phyloP scores from a whole-genome alignment of 345 rosid species.

The Pistacia integerrima region DNA sequence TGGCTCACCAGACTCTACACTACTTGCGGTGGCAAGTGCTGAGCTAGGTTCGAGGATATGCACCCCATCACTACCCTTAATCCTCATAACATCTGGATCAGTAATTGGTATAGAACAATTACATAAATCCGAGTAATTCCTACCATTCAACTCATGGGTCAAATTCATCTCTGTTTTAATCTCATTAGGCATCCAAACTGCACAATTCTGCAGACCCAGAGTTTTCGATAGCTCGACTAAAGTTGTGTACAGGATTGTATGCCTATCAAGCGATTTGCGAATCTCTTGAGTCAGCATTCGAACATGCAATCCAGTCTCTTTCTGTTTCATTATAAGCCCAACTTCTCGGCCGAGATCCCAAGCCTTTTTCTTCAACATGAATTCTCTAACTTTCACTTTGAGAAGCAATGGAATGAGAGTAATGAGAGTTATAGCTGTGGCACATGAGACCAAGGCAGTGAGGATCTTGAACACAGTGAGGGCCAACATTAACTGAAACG shows the following conservation, averaged over 20 bases:
- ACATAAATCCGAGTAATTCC: conserved; percentile 37
- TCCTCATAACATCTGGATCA: conserved; percentile 68
- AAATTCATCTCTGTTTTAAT: conserved; percentile 62
- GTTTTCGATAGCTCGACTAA: conserved; percentile 93
- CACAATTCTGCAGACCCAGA: conserved; percentile 79
- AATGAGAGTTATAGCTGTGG: conserved; percentile 89
- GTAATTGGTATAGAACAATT: conserved; percentile 50
- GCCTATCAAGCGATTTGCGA: conserved; percentile 86
- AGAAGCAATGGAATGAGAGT: conserved; percentile 90
- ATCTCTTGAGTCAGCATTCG: conserved; percentile 98
- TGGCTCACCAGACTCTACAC: conserved; percentile 50
- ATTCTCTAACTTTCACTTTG: conserved; percentile 90
- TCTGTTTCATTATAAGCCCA: conserved; percentile 83
- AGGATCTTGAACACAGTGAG: conserved; percentile 89
- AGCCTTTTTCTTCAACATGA: conserved; percentile 89
- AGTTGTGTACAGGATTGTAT: conserved; percentile 79
- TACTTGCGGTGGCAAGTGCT: conserved; percentile 61
- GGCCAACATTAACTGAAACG: conserved; percentile 84
- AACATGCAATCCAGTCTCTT: conserved; percentile 79
- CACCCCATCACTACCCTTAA: conserved; percentile 64
- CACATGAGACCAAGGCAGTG: conserved; percentile 94
- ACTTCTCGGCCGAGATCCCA: conserved; percentile 94
- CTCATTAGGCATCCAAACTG: conserved; percentile 93
- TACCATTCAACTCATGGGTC: conserved; percentile 66
- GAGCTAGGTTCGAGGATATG: conserved; percentile 60